Base-by-base conservation (phyloP, 2,329 filamentous ascomycete species). In the Lachnellula arida region DNA sequence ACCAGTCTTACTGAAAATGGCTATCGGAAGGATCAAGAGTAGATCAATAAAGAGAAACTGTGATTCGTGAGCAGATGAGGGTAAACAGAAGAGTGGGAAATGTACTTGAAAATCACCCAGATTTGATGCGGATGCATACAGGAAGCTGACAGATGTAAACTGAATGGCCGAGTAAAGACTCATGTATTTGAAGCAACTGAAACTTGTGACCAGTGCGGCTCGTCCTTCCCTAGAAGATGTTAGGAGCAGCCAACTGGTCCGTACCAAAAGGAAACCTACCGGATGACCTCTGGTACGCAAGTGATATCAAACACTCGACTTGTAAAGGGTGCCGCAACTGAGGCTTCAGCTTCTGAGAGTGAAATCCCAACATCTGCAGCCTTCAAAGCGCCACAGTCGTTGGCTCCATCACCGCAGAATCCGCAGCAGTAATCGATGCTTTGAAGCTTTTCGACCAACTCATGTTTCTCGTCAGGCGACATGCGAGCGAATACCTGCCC, bases 121-220 rank as follows among this genome's bases (percentile, higher is more conserved):
- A 69, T 99, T 99, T 8, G 90, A 96, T 11, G 89, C 95, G 7
- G 86, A 91, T 6, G 91, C 89, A 72, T 99, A 99, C 15, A 99
- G 80, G 70, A 99, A 97, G 79, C 89, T 96, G 68, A 99, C 95
- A 0, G 90, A 91, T 7, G 91, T 96, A 76, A 99, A 99, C 72
- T 99, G 94, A 63, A 99, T 99, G n/a, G 94, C 93, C 2, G 92
- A 97, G 76, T 99, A 99, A 62, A 99, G 75, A 66, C 89, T 95
- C 95, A 99, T 99, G 74, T 96, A 99, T 76, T 97, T 99, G 81
- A 99, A 99, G 76, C 94, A 99, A 75, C 90, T 95, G 76, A 99
- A 99, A 73, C 91, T 96, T 12, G 94, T 99, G n/a, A 97, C 92
- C 35, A 99, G 80, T 35, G 95, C 90, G 19, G 93, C 93, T 60